Conservation (phyloP, 2,329 filamentous ascomycete species). For the Aspergillus pseudoterreus region DNA sequence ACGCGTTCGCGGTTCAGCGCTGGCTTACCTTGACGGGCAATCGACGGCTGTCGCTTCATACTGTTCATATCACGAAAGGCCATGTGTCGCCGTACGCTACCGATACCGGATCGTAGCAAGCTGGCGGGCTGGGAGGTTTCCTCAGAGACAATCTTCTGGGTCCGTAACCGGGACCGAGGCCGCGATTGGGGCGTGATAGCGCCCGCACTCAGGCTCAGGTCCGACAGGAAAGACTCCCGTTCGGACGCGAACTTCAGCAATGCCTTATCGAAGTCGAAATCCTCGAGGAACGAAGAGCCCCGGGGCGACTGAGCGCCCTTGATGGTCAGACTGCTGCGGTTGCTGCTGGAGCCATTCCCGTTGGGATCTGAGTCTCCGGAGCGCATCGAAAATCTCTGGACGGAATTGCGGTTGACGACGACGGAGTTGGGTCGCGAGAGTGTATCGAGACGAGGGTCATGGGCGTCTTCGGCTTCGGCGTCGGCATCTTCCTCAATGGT, state of each 20-base stretch:
- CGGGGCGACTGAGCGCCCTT: conserved; percentile 38
- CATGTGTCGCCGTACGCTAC: conserved; percentile 87
- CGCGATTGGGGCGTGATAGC: conserved; percentile 65
- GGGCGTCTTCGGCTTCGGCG: conserved; percentile 55
- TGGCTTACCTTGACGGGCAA: conserved; percentile 68
- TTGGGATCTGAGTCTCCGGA: conserved; percentile 46
- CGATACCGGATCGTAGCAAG: conserved; percentile 59
- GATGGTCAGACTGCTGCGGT: conserved; percentile 63
- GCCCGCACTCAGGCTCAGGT: conserved; percentile 83
- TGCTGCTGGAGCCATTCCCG: conserved; percentile 53
- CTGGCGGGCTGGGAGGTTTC: conserved; percentile 52
- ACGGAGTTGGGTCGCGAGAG: conserved; percentile 41
- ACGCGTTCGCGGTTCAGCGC: neutral
- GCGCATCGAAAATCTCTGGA: conserved; percentile 43
- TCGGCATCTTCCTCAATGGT: conserved; percentile 60
- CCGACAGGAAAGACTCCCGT: conserved; percentile 86
- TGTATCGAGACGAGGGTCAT: conserved; percentile 22
- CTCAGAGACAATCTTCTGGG: conserved; percentile 76
- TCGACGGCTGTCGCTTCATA: conserved; percentile 77
- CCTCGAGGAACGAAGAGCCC: conserved; percentile 48
- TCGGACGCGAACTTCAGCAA: conserved; percentile 94
- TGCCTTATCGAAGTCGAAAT: conserved; percentile 91
- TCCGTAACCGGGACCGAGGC: conserved; percentile 72
- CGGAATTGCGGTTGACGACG: conserved; percentile 33
- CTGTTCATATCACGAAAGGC: conserved; percentile 95